phyloP scores from a whole-genome alignment of 306 rosid genomes.

The Quercus wislizeni region DNA sequence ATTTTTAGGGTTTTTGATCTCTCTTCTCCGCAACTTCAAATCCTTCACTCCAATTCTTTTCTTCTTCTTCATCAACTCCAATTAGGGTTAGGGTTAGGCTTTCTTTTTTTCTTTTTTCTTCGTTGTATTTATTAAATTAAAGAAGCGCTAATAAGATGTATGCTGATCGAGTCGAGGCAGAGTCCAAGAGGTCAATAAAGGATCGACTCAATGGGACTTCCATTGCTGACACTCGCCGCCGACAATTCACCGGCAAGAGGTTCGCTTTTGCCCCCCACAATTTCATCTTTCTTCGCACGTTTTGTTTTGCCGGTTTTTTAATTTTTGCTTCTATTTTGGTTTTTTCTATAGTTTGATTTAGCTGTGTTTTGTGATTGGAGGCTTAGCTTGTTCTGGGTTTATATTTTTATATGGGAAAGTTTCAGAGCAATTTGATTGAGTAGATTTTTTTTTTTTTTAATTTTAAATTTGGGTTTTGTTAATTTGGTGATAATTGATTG shows the following conservation, averaged over 20 bases:
- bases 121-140: background rate
- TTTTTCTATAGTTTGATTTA: background rate
- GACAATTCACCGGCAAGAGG: constrained; percentile 84
- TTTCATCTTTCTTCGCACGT: background rate
- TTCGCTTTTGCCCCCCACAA: constrained; percentile 17
- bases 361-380: background rate
- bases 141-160: constrained; percentile 46
- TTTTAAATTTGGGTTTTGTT: background rate
- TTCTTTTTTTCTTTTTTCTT: background rate
- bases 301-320: background rate
- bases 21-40: background rate
- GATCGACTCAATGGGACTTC: constrained; percentile 80
- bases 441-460: too few relatives aligned
- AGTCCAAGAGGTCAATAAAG: constrained; percentile 67
- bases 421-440: background rate
- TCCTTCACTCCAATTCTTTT: background rate
- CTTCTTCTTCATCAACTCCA: background rate
- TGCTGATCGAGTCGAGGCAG: constrained; percentile 86
- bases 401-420: background rate
- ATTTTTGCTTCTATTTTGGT: background rate
- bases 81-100: constrained; percentile 13
- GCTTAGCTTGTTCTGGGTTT: background rate
- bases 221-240: constrained; percentile 38
- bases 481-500: background rate
- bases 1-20: background rate